Conservation (phyloP, 2,329 filamentous ascomycete genomes). For the Diaporthe citrichinensis region DNA sequence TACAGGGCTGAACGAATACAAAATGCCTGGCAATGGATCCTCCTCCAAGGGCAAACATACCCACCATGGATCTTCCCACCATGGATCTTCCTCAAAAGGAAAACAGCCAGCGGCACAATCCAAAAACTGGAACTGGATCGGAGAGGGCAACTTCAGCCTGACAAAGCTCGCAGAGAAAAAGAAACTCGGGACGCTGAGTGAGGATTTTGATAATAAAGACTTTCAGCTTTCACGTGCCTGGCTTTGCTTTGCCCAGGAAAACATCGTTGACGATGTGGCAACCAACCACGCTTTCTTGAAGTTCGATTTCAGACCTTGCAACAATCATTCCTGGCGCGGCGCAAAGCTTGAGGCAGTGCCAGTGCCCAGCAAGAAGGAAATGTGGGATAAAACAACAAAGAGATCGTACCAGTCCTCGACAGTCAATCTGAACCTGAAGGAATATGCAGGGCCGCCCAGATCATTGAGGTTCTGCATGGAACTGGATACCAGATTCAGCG, state of each 20-base stretch:
- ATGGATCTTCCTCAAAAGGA: too few species aligned
- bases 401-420: too few species aligned
- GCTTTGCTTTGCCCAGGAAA: neutral
- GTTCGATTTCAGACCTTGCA: neutral
- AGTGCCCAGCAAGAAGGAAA: too few species aligned
- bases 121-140: too few species aligned
- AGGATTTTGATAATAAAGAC: neutral
- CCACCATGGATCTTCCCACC: too few species aligned
- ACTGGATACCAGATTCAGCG: neutral
- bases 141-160: too few species aligned
- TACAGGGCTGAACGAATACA: too few species aligned
- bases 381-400: too few species aligned
- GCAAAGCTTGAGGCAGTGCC: neutral
- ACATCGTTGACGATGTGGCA: neutral
- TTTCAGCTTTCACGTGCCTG: neutral
- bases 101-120: too few species aligned
- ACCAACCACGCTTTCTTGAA: neutral
- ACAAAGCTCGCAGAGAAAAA: too few species aligned
- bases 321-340: neutral
- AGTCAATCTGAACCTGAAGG: neutral
- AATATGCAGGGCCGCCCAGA: neutral
- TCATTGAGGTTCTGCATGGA: neutral
- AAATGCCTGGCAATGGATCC: too few species aligned
- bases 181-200: neutral
- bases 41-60: too few species aligned